Conservation (phyloP, 495 filamentous ascomycete species). For the Penicillium silybi region DNA sequence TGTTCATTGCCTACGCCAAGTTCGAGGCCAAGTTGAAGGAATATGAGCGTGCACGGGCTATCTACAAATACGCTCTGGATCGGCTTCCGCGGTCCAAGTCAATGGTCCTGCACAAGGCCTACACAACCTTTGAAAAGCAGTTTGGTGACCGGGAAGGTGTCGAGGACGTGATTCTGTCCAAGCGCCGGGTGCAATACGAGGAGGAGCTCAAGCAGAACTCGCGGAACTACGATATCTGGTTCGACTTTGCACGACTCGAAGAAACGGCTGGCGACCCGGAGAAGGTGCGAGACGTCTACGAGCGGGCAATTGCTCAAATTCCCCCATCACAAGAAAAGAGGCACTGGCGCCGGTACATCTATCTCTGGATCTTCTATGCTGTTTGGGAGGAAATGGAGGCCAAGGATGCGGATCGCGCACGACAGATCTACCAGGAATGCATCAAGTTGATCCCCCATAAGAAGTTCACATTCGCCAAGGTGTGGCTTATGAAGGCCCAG, state of each 20-base stretch:
- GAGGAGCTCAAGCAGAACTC: conserved; percentile 89
- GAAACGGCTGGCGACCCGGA: conserved; percentile 77
- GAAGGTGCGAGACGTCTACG: conserved; percentile 85
- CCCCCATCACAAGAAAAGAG: conserved; percentile 95
- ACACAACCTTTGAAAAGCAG: conserved; percentile 97
- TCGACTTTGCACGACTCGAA: conserved; percentile 90
- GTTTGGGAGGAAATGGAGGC: conserved; percentile 87
- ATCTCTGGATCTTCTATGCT: conserved; percentile 97
- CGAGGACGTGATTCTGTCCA: conserved; percentile 92
- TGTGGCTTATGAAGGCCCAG: conserved; percentile 90
- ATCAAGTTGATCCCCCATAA: conserved; percentile 89
- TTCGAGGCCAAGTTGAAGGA: conserved; percentile 94
- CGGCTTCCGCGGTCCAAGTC: conserved; percentile 85
- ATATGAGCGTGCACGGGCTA: conserved; percentile 89
- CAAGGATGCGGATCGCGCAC: conserved; percentile 73
- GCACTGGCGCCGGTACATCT: conserved; percentile 96
- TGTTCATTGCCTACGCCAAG: conserved; percentile 89
- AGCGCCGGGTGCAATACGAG: conserved; percentile 89
- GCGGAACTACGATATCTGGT: conserved; percentile 94
- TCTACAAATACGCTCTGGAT: conserved; percentile 95
- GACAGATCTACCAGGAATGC: conserved; percentile 87
- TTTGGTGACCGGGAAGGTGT: conserved; percentile 92
- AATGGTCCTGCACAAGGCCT: conserved; percentile 78
- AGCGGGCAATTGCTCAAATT: conserved; percentile 92
- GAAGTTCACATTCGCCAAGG: conserved; percentile 94